Evolutionary conservation across 805 yeast genomes (phyloP), one percentile per base, ranked within the genome.

Genomic region (Starmera quercuum): DNA sequence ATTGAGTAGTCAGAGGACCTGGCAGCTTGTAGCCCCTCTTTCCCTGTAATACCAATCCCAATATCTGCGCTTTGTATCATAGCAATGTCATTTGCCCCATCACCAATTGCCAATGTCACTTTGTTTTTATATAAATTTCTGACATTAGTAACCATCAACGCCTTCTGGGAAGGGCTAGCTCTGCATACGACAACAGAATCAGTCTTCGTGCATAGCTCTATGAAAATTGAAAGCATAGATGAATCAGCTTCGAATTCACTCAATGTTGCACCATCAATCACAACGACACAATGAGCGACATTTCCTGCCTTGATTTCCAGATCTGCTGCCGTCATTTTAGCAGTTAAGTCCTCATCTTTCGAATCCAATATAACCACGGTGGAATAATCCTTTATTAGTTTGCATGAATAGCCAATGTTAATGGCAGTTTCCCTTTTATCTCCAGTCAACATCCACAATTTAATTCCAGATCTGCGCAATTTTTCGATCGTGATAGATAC

Each of bases 1-100:
- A 92, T 83, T 2, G 97, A 80, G 51, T 85, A 92, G 58, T 92
- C 99, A 0, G 97, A 79, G 0, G 95, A 72, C 47, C 98, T 68
- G 0, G 98, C 95, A 0, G 98, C 98, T 51, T 92, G 98, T 28
- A 92, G 63, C 2, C 98, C 98, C 59, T 92, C 98, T 46, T 82
- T 83, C 24, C 98, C 99, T 1, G 97, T 88, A 34, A 92, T 92
- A 20, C 98, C 98, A 41, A 92, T 75, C 20, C 99, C 99, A 36
- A 92, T 86, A 58, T 92, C 97, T 0, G 99, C 99, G 51, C 94
- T 82, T 61, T 92, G 97, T 41, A 92, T 92, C 99, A 92, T 92
- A 1, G 99, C 97, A 53, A 92, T 88, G 58, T 92, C 99, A 54
- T 92, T 92, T 2, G 99, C 99, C 43, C 99, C 99, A 61, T 92